Evolutionary conservation across 805 yeast species (phyloP).

Genomic region (Myxozyma neotropica): DNA sequence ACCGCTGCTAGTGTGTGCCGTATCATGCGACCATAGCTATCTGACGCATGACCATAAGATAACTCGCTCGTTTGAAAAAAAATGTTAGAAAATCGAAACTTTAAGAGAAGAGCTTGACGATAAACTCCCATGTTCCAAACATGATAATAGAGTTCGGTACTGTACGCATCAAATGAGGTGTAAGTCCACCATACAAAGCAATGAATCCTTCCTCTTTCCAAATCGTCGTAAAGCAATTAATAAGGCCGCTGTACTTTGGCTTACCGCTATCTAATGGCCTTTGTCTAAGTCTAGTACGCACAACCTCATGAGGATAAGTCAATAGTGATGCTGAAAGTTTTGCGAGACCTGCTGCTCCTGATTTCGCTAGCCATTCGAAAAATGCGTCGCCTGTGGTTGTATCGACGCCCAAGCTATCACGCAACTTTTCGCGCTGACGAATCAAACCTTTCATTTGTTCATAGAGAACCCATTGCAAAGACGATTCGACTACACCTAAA

Average conservation of each 20-base stretch:
- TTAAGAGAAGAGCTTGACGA: constrained; percentile 54
- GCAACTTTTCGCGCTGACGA: constrained; percentile 48
- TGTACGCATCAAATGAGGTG: constrained; percentile 94
- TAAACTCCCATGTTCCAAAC: constrained; percentile 98
- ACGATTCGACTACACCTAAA: constrained; percentile 88
- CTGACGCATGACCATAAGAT: too few species aligned
- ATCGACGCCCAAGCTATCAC: constrained; percentile 42
- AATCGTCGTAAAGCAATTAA: constrained; percentile 84
- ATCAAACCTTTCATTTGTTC: constrained; percentile 88
- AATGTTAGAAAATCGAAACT: not conserved
- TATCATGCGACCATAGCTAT: too few species aligned
- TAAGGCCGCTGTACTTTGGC: constrained; percentile 84
- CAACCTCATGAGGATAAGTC: constrained; percentile 97
- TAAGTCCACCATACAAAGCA: constrained; percentile 95
- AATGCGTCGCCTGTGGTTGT: constrained; percentile 59
- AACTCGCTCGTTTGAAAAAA: too few species aligned
- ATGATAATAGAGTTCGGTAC: constrained; percentile 97
- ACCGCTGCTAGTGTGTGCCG: too few species aligned
- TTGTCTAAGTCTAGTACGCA: constrained; percentile 92
- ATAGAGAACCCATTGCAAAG: constrained; percentile 93
- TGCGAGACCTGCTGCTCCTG: constrained; percentile 97
- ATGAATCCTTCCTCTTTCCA: constrained; percentile 88
- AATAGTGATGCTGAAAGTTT: constrained; percentile 88
- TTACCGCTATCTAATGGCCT: constrained; percentile 81
- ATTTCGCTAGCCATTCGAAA: constrained; percentile 90